phyloP scores from a whole-genome alignment of 805 yeast genomes.

The Debaryomyces hansenii region DNA sequence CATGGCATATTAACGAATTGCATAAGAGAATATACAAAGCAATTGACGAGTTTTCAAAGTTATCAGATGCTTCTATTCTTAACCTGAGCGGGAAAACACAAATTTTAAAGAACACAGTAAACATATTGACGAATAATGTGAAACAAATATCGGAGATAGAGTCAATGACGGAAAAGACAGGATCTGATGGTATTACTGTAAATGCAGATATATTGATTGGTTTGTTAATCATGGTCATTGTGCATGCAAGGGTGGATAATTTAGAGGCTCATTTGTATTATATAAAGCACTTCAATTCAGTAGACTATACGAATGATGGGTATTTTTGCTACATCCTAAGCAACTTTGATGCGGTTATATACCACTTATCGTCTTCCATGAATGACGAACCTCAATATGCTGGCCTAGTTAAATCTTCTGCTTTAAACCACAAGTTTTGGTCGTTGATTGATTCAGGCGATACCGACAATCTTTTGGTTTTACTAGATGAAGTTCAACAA shows the following conservation, averaged over 20 bases:
- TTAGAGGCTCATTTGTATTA: slow-evolving; percentile 66
- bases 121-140: slow-evolving; percentile 40
- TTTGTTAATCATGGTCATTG: slow-evolving; percentile 67
- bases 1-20: slow-evolving; percentile 38
- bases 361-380: slow-evolving; percentile 44
- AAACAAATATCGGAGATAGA: slow-evolving; percentile 1
- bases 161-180: not conserved
- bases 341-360: slow-evolving; percentile 79
- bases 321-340: slow-evolving; percentile 74
- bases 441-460: slow-evolving; percentile 40
- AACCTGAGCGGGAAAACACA: slow-evolving; percentile 49
- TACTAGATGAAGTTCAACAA: slow-evolving; percentile 13
- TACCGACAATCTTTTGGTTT: slow-evolving; percentile 8
- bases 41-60: slow-evolving; percentile 47
- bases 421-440: slow-evolving; percentile 56
- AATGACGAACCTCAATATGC: slow-evolving; percentile 28
- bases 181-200: slow-evolving; percentile 34
- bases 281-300: slow-evolving; percentile 57
- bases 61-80: slow-evolving; percentile 37
- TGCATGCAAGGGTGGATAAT: slow-evolving; percentile 57
- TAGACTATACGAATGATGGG: slow-evolving; percentile 46
- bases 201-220: slow-evolving; percentile 85
- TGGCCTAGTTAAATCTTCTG: slow-evolving; percentile 42
- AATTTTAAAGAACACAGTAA: slow-evolving; percentile 52
- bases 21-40: slow-evolving; percentile 50